phyloP scores from a whole-genome alignment of 192 early-diverging fungal genomes.

The Coemansia sp. region DNA sequence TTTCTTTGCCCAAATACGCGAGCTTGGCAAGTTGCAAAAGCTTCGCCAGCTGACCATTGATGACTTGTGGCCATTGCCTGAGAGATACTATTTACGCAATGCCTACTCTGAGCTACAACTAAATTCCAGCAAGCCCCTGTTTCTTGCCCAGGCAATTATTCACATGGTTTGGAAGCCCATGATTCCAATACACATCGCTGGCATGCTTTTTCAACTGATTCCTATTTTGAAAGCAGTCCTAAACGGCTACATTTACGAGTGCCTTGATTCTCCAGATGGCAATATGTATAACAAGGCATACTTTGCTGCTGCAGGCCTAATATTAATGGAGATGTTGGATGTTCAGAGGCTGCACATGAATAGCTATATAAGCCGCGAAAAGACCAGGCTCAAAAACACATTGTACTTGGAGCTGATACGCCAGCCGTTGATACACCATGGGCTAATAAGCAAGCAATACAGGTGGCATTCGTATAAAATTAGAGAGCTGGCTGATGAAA shows the following conservation, averaged over 20 bases:
- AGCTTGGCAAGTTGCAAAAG: conserved; percentile 13
- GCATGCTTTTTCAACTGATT: not conserved
- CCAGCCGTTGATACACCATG: not conserved
- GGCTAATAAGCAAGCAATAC: too few species aligned
- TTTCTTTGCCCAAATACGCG: conserved; percentile 7
- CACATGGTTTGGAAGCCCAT: conserved; percentile 39
- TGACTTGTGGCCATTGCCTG: conserved; percentile 21
- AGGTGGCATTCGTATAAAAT: too few species aligned
- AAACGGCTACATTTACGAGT: conserved; percentile 15
- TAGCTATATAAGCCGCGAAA: not conserved
- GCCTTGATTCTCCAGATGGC: conserved; percentile 11
- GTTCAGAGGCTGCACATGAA: not conserved
- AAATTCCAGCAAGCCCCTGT: conserved; percentile 22
- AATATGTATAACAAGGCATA: conserved; percentile 11
- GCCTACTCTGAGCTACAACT: conserved; percentile 18
- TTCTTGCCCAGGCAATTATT: conserved; percentile 24
- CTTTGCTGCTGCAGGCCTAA: not conserved
- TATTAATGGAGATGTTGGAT: not conserved
- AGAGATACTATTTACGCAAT: conserved; percentile 8
- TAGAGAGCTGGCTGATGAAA: not conserved
- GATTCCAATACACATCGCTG: conserved; percentile 19
- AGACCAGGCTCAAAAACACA: not conserved
- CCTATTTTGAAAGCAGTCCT: not conserved
- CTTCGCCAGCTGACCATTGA: conserved; percentile 15
- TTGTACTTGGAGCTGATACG: not conserved